Base-by-base conservation (phyloP, 306 rosid species). In the Cicer cuneatum region DNA sequence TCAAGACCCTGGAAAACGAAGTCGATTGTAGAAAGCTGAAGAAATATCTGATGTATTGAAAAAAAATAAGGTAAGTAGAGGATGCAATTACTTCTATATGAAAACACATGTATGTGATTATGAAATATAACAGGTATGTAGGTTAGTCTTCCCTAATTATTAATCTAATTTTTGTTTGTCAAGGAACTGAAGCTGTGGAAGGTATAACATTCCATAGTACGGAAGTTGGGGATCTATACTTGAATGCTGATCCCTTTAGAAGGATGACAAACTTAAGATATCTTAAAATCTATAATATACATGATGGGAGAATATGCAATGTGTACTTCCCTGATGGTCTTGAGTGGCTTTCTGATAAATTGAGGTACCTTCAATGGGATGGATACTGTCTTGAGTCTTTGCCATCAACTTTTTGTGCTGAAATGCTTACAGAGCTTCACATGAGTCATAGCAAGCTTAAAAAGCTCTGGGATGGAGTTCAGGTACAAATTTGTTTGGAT, bases 111-210 rank as follows among this genome's bases (percentile, higher is more conserved):
- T 29, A 49, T 49, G 2, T 13, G 19, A 14, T 14, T 51, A 15
- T 51, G 8, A 51, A 51, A 14, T 51, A 14, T 51, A 51, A 51
- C 24, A 15, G 6, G 10, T 19, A 41, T 15, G 2, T 49, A 58
- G 12, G 73, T 58, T 5, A 16, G 0, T 0, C 7, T 11, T 6
- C 7, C 2, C 16, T 29, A 3, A 18, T n/a, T 14, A 38, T 24
- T 61, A 16, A 2, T 4, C 19, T 10, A 12, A 11, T 38, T 63
- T 63, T 58, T 9, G 6, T 15, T 45, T 70, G 4, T 43, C 8
- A 59, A 59, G 76, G 67, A 57, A 72, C 76, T 8, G 76, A 70
- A 16, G 48, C 33, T 0, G 64, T 70, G 2, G 75, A 70, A 70
- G 51, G 13, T 10, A 52, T 70, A 16, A 11, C 5, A 10, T 38